Conservation (phyloP, 164 flowering plant genomes). For the Dillenia suffruticosa region DNA sequence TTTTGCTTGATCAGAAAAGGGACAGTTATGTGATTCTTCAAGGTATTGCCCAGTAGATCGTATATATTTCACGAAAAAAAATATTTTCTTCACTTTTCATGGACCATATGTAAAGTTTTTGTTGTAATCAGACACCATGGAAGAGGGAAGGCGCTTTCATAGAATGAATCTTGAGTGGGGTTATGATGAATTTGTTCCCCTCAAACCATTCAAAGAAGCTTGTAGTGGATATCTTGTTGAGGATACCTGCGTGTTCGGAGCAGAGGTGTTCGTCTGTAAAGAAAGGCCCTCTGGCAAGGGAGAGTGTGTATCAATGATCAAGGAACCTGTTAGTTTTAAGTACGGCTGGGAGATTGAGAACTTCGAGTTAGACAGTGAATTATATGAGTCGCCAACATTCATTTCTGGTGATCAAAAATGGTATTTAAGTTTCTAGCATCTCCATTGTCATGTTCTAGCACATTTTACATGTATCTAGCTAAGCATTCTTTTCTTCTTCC, state of each 20-base stretch:
- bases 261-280: slow-evolving; percentile 38
- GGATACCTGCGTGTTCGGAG: slow-evolving; percentile 42
- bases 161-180: slow-evolving; percentile 34
- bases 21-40: slow-evolving; percentile 25
- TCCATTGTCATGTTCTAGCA: not conserved
- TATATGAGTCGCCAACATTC: slow-evolving; percentile 26
- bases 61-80: too few species aligned
- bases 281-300: slow-evolving; percentile 31
- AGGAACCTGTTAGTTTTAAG: slow-evolving; percentile 21
- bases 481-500: too few species aligned
- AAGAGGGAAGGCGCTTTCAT: slow-evolving; percentile 31
- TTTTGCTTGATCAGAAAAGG: slow-evolving; percentile 41
- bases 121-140: slow-evolving; percentile 10
- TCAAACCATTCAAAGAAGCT: slow-evolving; percentile 19
- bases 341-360: slow-evolving; percentile 33
- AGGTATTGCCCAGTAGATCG: slow-evolving; percentile 8
- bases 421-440: slow-evolving; percentile 13
- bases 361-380: slow-evolving; percentile 16
- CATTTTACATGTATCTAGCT: slow-evolving; percentile 3
- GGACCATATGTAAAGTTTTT: not conserved
- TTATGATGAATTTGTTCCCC: slow-evolving; percentile 29
- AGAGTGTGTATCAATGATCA: slow-evolving; percentile 26
- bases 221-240: slow-evolving; percentile 35
- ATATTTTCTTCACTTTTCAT: too few species aligned
- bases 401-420: slow-evolving; percentile 32